These are phyloP conservation scores for Penicillium sp. DNA, from an alignment of 2,329 filamentous ascomycete genomes.

Conservation along the genomic window DNA sequence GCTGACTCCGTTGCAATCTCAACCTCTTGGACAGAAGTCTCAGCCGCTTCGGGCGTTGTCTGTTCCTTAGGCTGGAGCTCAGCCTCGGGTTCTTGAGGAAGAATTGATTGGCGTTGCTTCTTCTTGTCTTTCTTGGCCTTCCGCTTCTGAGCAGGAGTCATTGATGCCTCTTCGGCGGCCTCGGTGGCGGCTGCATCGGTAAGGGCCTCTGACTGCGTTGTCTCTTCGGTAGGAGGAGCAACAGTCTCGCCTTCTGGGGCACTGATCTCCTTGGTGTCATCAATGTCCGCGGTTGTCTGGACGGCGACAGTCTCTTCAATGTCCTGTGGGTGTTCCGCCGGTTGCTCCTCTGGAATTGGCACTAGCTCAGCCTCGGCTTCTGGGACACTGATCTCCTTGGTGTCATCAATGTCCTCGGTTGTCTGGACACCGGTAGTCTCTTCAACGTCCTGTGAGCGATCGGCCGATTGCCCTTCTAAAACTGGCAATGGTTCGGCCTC, in stretches of 20 bases:
- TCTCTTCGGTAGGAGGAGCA: background rate
- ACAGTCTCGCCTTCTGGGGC: background rate
- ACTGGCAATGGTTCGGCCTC: slow-evolving; percentile 3
- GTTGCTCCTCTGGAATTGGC: slow-evolving; percentile 5
- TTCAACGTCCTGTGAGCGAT: background rate
- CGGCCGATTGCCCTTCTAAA: slow-evolving; percentile 1
- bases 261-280: background rate
- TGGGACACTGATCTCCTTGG: background rate
- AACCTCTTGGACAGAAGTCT: background rate
- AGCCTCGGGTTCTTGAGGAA: slow-evolving; percentile 8
- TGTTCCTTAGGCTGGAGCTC: background rate
- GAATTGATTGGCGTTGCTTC: slow-evolving; percentile 23
- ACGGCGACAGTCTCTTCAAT: slow-evolving; percentile 4
- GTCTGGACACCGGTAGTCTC: background rate
- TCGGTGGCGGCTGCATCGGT: background rate
- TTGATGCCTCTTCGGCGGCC: background rate
- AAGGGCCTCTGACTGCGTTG: background rate
- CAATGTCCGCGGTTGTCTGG: background rate
- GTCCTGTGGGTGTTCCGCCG: background rate
- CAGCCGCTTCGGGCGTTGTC: background rate
- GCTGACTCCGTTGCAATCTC: background rate
- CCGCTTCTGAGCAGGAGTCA: slow-evolving; percentile 5
- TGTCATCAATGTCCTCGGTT: background rate
- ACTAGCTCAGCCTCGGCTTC: background rate
- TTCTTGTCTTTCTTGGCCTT: slow-evolving; percentile 31